Base-by-base conservation (phyloP, 208 protist genomes). In the Balamuthia mandrillaris region DNA sequence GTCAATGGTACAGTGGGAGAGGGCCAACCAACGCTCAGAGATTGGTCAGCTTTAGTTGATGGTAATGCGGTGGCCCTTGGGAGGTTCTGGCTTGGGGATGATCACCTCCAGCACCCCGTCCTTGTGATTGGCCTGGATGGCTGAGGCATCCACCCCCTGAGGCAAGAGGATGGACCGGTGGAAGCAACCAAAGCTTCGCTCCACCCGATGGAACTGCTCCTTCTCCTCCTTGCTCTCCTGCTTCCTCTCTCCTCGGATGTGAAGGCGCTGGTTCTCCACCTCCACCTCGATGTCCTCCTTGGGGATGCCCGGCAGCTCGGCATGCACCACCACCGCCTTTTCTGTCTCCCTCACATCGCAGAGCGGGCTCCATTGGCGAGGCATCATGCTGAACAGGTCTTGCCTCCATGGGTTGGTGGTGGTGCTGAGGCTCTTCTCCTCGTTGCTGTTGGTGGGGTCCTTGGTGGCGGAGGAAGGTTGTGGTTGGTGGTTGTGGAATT, bases 141-240 rank as follows among this genome's bases (percentile, higher is more conserved):
- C 41, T 21, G 66, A 42, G 24, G n/a, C 5, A 18, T 37, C 27
- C 18, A 54, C 45, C 0, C 61, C 61, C 52, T 84, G 35, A 5
- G 78, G 78, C 58, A 84, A 16, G 14, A 21, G 39, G 24, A 84
- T 33, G 41, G 44, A 47, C 2, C 78, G 54, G 44, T 68, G 58
- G 27, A 84, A 84, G 14, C 9, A 27, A 7, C 78, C 78, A 33
- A 56, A 66, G 5, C 33, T 41, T 6, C 35, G 45, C 52, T 72
- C 58, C 12, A 60, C 1, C 6, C 58, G 14, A 10, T 16, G 12
- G 42, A 60, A 72, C 52, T 31, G 21, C 7, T 84, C 78, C 58
- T 84, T 72, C 29, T 84, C 78, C 60, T 84, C 78, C 74, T 81
- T 81, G 58, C 56, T 72, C 41, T 84, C 78, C 58, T 72, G 29